A percentile compares a stretch with the other conserved stretches of the same genome.
Evolutionary conservation across 225 moss, liverwort and hornwort genomes (phyloP).

Genomic region (Ulota crispa): DNA sequence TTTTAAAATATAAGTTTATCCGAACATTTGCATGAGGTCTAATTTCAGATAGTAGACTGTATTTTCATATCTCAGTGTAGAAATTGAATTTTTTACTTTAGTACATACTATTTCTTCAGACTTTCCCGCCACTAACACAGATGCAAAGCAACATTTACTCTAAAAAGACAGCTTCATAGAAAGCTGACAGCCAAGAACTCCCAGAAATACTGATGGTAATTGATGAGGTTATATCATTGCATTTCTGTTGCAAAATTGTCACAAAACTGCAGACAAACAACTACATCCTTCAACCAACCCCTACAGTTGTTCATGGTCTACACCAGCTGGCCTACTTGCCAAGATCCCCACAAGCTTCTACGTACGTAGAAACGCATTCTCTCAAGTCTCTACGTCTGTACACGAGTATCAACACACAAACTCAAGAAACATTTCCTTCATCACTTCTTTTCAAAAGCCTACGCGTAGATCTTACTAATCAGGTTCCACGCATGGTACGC

Average conservation of each 20-base stretch:
- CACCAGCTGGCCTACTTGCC: not conserved
- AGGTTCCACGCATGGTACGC: slow-evolving; percentile 47
- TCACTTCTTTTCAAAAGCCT: not conserved
- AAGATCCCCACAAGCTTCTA: not conserved
- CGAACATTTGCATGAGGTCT: no score
- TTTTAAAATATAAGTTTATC: no score
- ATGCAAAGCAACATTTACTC: no score
- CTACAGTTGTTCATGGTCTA: not conserved
- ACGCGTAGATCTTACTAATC: slow-evolving; percentile 22
- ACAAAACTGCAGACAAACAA: not conserved
- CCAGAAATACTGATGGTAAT: no score
- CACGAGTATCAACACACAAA: slow-evolving; percentile 1
- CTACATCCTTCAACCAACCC: not conserved
- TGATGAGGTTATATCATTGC: no score
- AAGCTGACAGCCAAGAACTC: no score
- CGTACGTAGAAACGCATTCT: not conserved
- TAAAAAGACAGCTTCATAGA: no score
- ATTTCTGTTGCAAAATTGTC: slow-evolving; percentile 20
- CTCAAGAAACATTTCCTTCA: not conserved
- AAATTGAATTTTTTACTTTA: no score
- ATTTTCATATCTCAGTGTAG: no score
- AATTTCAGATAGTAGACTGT: no score
- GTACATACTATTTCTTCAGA: no score
- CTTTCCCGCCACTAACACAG: no score
- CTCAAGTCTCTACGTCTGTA: slow-evolving; percentile 4